Conservation (phyloP, 352 stramenopile species). For the Phytophthora lateralis region DNA sequence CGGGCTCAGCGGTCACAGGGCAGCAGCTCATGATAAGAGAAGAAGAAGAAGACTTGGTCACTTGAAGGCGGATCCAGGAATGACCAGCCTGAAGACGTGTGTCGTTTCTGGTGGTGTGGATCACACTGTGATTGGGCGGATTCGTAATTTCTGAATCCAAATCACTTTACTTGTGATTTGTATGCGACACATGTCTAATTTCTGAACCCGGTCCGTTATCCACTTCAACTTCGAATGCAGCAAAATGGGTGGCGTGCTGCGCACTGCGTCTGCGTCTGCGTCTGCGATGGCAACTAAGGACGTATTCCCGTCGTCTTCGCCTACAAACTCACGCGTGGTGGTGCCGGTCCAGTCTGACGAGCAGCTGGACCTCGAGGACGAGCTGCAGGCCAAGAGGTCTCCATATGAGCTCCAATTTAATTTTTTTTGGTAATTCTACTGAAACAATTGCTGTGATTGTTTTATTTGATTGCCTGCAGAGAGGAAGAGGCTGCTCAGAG, state of each 20-base stretch:
- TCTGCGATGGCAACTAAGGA: conserved; percentile 19
- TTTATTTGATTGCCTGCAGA: conserved; percentile 22
- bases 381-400: conserved; percentile 61
- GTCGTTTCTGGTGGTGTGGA: conserved; percentile 23
- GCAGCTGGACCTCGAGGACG: conserved; percentile 62
- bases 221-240: conserved; percentile 19
- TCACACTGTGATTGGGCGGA: conserved; percentile 10
- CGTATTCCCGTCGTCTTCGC: conserved; percentile 22
- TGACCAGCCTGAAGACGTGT: conserved; percentile 10
- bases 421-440: background rate
- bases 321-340: conserved; percentile 21
- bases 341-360: conserved; percentile 38
- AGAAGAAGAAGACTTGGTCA: background rate
- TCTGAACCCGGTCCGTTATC: conserved; percentile 7
- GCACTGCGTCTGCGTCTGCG: conserved; percentile 28
- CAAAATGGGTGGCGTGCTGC: conserved; percentile 51
- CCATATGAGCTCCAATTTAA: background rate
- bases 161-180: conserved; percentile 16
- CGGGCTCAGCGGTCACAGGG: conserved; percentile 68
- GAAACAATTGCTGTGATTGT: background rate
- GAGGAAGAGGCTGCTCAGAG: conserved; percentile 51
- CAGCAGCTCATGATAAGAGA: conserved; percentile 74
- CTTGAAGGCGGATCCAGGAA: conserved; percentile 20
- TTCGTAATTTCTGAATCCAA: conserved; percentile 10
- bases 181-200: conserved; percentile 20